These are phyloP conservation scores for Stramenopiles sp. DNA, from an alignment of 352 stramenopile species.

Conservation along the genomic window DNA sequence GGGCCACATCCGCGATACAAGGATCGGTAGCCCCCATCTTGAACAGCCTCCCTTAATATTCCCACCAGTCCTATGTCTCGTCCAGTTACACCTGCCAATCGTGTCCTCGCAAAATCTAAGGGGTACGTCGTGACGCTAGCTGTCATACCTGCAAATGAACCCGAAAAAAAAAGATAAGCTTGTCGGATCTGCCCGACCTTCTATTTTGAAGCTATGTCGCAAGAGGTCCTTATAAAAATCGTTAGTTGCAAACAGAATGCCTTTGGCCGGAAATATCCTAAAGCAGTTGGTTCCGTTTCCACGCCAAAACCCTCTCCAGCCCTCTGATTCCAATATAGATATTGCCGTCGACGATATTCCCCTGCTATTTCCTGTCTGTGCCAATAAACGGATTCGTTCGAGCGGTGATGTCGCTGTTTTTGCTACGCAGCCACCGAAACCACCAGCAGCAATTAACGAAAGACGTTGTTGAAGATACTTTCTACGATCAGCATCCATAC, in stretches of 20 bases:
- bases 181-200: background rate
- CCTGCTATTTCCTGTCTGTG: conserved; percentile 12
- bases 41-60: conserved; percentile 34
- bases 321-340: conserved; percentile 39
- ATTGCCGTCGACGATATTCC: conserved; percentile 24
- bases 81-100: conserved; percentile 41
- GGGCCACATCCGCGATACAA: conserved; percentile 41
- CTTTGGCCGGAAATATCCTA: conserved; percentile 45
- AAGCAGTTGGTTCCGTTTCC: conserved; percentile 48
- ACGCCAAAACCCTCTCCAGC: conserved; percentile 42
- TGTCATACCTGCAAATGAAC: conserved; percentile 39
- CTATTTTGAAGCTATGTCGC: conserved; percentile 11
- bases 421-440: conserved; percentile 17
- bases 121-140: conserved; percentile 42
- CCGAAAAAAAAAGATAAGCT: conserved; percentile 31
- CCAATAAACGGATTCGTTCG: conserved; percentile 23
- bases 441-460: no score
- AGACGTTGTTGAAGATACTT: no score
- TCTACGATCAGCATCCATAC: no score
- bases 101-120: conserved; percentile 43
- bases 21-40: conserved; percentile 35
- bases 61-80: conserved; percentile 34
- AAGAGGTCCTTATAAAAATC: conserved; percentile 38
- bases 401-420: conserved; percentile 22
- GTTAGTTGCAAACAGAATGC: conserved; percentile 45